Evolutionary conservation across 208 protist species (phyloP).

Genomic region (Histomonas meleagridis): DNA sequence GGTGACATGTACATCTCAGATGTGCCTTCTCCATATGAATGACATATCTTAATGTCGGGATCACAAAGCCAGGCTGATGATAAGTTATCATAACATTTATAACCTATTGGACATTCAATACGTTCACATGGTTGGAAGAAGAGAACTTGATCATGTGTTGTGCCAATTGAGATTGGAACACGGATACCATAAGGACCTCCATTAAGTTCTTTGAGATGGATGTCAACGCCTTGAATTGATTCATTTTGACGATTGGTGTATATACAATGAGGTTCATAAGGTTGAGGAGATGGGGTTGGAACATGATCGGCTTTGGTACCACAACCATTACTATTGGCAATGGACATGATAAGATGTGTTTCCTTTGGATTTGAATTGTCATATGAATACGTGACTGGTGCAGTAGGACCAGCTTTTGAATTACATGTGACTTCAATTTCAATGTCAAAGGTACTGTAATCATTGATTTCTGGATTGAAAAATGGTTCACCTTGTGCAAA

Average conservation of each 20-base stretch:
- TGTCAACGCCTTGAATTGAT: not conserved
- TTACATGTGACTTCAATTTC: not conserved
- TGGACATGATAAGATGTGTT: not conserved
- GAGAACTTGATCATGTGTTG: not conserved
- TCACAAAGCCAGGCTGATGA: not conserved
- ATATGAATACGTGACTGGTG: not conserved
- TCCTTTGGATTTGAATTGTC: not conserved
- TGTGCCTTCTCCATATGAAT: not conserved
- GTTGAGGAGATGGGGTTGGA: not conserved
- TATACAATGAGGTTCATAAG: not conserved
- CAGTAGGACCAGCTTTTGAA: not conserved
- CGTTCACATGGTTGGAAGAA: constrained; percentile 10
- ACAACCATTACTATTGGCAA: not conserved
- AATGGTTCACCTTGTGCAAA: not conserved
- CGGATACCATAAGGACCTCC: not conserved
- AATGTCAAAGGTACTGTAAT: not conserved
- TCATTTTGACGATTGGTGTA: not conserved
- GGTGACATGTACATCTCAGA: not conserved
- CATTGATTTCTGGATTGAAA: too few species aligned
- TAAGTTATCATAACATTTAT: not conserved
- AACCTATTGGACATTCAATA: not conserved
- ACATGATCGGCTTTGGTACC: too few species aligned
- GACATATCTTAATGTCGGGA: not conserved
- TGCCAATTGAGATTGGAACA: not conserved
- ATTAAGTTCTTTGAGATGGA: not conserved